A percentile compares a stretch with the other conserved stretches of the same genome.
phyloP scores from a whole-genome alignment of 2,329 filamentous ascomycete species.

The Metarhizium sp. region DNA sequence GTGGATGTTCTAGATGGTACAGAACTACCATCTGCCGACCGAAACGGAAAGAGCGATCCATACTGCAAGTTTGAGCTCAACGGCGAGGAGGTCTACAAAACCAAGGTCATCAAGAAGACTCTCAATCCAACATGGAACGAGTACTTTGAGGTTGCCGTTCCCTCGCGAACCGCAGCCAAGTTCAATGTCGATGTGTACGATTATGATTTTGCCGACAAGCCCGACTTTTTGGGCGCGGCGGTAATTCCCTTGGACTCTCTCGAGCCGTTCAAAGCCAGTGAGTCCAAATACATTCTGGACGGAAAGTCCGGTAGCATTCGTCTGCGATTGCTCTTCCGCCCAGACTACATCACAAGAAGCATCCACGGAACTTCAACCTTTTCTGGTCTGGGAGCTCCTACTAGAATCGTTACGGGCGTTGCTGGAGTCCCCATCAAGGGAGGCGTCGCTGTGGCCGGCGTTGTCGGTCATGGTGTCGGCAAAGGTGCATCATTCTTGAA shows the following conservation, averaged over 20 bases:
- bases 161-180: slow-evolving; percentile 75
- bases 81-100: slow-evolving; percentile 86
- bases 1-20: slow-evolving; percentile 85
- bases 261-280: slow-evolving; percentile 76
- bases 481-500: slow-evolving; percentile 88
- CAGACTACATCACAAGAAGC: slow-evolving; percentile 78
- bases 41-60: slow-evolving; percentile 94
- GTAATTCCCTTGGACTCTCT: slow-evolving; percentile 68
- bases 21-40: slow-evolving; percentile 85
- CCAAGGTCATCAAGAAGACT: slow-evolving; percentile 94
- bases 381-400: slow-evolving; percentile 75
- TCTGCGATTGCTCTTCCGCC: slow-evolving; percentile 82
- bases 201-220: slow-evolving; percentile 94
- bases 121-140: slow-evolving; percentile 94
- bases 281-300: slow-evolving; percentile 66
- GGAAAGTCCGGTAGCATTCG: slow-evolving; percentile 82
- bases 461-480: slow-evolving; percentile 68
- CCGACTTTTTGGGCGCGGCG: slow-evolving; percentile 76
- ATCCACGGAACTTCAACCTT: slow-evolving; percentile 90
- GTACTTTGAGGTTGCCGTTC: slow-evolving; percentile 75
- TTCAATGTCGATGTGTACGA: slow-evolving; percentile 82
- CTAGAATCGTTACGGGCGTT: slow-evolving; percentile 74
- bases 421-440: slow-evolving; percentile 91
- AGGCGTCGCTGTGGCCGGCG: slow-evolving; percentile 64
- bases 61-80: slow-evolving; percentile 93